Percentiles rank a stretch among this genome's conserved stretches.
These are phyloP conservation scores for Talaromyces trachyspermus DNA, from an alignment of 495 filamentous ascomycete species.

Conservation along the genomic window DNA sequence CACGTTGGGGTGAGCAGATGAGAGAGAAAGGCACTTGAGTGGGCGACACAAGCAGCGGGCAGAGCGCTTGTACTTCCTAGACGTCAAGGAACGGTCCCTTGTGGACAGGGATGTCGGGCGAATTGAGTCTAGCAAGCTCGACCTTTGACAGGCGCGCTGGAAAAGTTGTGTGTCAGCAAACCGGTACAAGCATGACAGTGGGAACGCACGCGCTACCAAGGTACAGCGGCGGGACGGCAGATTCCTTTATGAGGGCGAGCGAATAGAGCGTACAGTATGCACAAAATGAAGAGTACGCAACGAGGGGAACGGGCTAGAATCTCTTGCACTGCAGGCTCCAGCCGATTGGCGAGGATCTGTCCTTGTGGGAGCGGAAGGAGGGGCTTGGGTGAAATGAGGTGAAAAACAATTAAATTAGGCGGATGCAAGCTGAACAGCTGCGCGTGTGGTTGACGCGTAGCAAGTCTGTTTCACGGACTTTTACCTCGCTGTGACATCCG, in stretches of 20 bases:
- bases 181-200: background rate
- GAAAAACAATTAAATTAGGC: constrained; percentile 15
- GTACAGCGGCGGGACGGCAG: background rate
- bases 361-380: constrained; percentile 3
- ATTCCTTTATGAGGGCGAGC: background rate
- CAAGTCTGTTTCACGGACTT: background rate
- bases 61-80: constrained; percentile 8
- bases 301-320: background rate
- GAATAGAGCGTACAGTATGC: background rate
- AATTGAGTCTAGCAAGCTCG: constrained; percentile 1
- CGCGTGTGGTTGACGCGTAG: constrained; percentile 5
- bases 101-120: constrained; percentile 6
- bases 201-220: constrained; percentile 1
- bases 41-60: constrained; percentile 3
- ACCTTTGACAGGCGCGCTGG: constrained; percentile 4
- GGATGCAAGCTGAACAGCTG: constrained; percentile 33
- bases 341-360: background rate
- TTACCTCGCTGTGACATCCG: background rate
- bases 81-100: constrained; percentile 6
- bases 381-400: constrained; percentile 9
- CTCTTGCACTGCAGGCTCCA: background rate
- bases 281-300: background rate
- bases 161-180: background rate
- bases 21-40: constrained; percentile 4
- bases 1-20: constrained; percentile 6